Base-by-base conservation (phyloP, 1,284 basidiomycete genomes). In the Golubevia sp. region DNA sequence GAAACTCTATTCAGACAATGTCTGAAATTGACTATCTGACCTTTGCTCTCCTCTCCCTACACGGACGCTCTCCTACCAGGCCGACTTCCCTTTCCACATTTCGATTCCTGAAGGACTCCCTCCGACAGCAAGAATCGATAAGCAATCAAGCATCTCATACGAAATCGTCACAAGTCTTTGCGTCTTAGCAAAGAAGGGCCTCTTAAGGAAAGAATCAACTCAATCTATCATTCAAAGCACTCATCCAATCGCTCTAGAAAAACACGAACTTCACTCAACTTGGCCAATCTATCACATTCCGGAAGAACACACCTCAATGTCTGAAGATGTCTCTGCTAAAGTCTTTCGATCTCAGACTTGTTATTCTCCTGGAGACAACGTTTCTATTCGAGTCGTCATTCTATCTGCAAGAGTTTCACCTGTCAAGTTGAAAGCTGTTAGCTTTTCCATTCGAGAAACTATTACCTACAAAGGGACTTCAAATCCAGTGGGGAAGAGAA, bases 191-290 rank as follows among this genome's bases (percentile, higher is more conserved):
- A 70, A 72, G 24, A 77, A 72, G 51, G 73, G 75, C 23, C 51
- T 81, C 13, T 60, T 72, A 24, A 62, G 65, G 49, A 71, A 71
- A 61, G 70, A 74, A 55, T 62, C 59, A 1, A 67, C 67, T 25
- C 68, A 66, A 59, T 73, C 72, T 27, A 66, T 82, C 62, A 68
- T 82, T 26, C 66, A 79, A 34, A 72, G 73, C 52, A 71, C 67
- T 4, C 74, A 74, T 56, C 70, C 72, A 0, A 56, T 82, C 24
- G 69, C 70, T 59, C 66, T 82, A 34, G 77, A 78, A 58, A 82
- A 82, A 66, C 79, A 82, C 67, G 80, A 82, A 55, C 66, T 81
- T 2, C 80, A 81, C 62, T 77, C 78, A 8, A 68, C 71, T 8
- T 81, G 79, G 77, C 77, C 79, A 20, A 58, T 76, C 51, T 82